Evolutionary conservation across 2,329 filamentous ascomycete genomes (phyloP).

Genomic region (Cadophora gregata): DNA sequence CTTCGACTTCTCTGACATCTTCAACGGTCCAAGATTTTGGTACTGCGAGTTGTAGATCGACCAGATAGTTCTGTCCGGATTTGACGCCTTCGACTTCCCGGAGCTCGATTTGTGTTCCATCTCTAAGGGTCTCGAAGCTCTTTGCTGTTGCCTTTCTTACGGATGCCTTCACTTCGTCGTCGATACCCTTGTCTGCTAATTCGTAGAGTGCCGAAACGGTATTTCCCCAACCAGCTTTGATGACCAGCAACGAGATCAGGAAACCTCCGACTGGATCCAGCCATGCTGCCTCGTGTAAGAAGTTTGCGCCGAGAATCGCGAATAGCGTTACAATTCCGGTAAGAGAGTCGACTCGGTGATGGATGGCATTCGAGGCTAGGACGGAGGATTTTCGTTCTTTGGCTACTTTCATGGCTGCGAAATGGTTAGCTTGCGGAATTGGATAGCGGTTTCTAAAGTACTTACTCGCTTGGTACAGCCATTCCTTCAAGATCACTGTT

Average conservation of each 20-base stretch:
- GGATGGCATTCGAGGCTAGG: constrained; percentile 92
- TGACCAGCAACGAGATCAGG: constrained; percentile 90
- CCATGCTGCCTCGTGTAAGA: constrained; percentile 86
- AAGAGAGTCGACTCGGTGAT: constrained; percentile 94
- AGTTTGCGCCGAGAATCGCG: constrained; percentile 88
- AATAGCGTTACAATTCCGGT: constrained; percentile 92
- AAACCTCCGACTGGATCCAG: constrained; percentile 93
- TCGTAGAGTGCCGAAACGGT: constrained; percentile 83
- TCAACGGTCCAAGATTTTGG: constrained; percentile 78
- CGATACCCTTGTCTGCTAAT: constrained; percentile 88
- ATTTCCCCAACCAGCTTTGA: constrained; percentile 88
- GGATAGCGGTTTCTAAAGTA: constrained; percentile 37
- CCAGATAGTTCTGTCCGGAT: constrained; percentile 93
- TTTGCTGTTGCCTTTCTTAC: constrained; percentile 70
- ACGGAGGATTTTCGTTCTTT: constrained; percentile 94
- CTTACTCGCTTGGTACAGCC: constrained; percentile 95
- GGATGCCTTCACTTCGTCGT: constrained; percentile 78
- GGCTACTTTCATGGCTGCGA: constrained; percentile 89
- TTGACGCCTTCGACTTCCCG: constrained; percentile 88
- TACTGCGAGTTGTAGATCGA: constrained; percentile 86
- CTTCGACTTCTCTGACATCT: constrained; percentile 73
- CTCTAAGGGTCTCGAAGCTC: constrained; percentile 59
- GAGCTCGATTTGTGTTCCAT: constrained; percentile 68
- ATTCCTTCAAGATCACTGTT: constrained; percentile 93
- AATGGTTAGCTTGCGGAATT: constrained; percentile 33